These are phyloP conservation scores for Mycena rosella DNA, from an alignment of 768 basidiomycete species.

Conservation along the genomic window DNA sequence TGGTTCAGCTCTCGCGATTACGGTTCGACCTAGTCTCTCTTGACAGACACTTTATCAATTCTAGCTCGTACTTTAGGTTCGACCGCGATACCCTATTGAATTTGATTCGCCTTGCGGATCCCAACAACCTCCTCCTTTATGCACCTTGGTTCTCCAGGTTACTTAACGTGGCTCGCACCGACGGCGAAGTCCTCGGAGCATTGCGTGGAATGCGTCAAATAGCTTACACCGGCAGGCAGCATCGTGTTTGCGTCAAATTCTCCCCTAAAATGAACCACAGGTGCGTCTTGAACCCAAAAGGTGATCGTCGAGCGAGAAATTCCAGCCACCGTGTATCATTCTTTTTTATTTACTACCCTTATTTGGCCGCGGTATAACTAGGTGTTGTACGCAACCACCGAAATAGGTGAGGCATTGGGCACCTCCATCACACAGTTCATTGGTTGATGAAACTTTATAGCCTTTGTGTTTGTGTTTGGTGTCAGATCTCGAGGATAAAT, in stretches of 20 bases:
- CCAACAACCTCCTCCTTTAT: constrained; percentile 38
- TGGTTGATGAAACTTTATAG: neutral
- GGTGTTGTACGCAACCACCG: constrained; percentile 25
- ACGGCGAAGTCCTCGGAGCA: constrained; percentile 24
- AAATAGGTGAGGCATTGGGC: constrained; percentile 6
- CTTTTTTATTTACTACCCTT: neutral
- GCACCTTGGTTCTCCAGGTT: constrained; percentile 39
- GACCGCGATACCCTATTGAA: constrained; percentile 32
- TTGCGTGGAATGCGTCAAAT: constrained; percentile 36
- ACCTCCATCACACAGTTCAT: neutral
- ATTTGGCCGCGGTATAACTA: neutral
- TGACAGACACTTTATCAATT: too few species aligned
- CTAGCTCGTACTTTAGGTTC: too few species aligned
- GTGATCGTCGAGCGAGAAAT: constrained; percentile 7
- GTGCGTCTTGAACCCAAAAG: neutral
- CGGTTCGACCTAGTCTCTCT: too few species aligned
- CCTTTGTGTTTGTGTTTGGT: constrained; percentile 2
- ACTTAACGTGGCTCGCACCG: constrained; percentile 29
- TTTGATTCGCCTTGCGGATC: constrained; percentile 27
- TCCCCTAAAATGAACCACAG: neutral
- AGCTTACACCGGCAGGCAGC: constrained; percentile 39
- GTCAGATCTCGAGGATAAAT: constrained; percentile 9
- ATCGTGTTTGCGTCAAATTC: constrained; percentile 9
- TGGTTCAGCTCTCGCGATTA: constrained; percentile 38
- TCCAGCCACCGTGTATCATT: neutral